A percentile compares a stretch with the other conserved stretches of the same genome.
phyloP scores from a whole-genome alignment of 73 alveolate species.

The Paramecium caudatum region DNA sequence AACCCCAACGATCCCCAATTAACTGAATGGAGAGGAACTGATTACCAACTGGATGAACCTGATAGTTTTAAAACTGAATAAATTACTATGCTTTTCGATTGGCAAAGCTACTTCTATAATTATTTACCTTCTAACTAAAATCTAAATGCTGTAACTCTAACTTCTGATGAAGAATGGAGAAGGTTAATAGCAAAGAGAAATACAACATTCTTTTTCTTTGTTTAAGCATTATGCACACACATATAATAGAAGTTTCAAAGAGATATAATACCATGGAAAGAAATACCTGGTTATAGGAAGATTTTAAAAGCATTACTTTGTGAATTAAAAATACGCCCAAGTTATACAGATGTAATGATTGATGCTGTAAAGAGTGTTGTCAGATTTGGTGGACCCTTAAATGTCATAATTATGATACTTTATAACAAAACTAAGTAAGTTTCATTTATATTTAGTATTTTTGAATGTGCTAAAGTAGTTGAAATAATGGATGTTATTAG shows the following conservation, averaged over 20 bases:
- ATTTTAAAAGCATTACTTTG: neutral
- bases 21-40: constrained; percentile 62
- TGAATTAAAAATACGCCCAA: constrained; percentile 17
- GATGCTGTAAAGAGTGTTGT: neutral
- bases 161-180: constrained; percentile 60
- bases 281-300: constrained; percentile 55
- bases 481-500: constrained; percentile 2
- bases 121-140: constrained; percentile 33
- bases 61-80: neutral
- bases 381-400: neutral
- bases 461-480: constrained; percentile 12
- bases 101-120: constrained; percentile 61
- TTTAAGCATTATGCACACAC: constrained; percentile 7
- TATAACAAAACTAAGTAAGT: constrained; percentile 18
- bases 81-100: neutral
- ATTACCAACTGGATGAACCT: constrained; percentile 17
- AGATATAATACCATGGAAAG: constrained; percentile 35
- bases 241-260: neutral
- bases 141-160: neutral
- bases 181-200: constrained; percentile 5
- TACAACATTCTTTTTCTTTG: neutral
- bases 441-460: neutral
- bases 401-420: constrained; percentile 51
- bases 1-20: constrained; percentile 48
- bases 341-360: constrained; percentile 15